A percentile compares a stretch with the other conserved stretches of the same genome.
Evolutionary conservation across 805 yeast species (phyloP).

Genomic region (Wilhelminamyces savonicus): DNA sequence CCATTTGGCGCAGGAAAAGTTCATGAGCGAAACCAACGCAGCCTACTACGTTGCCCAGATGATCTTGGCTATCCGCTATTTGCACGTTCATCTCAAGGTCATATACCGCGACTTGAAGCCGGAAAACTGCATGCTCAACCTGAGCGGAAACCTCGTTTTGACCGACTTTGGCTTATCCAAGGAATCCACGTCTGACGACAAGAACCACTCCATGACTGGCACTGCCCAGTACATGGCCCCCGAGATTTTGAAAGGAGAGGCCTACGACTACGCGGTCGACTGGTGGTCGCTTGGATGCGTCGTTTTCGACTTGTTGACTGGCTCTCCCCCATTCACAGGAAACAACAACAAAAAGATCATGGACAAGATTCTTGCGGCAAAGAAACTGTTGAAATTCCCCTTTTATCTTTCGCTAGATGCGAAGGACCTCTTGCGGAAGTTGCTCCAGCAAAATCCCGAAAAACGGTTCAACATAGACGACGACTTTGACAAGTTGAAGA

Average conservation of each 20-base stretch:
- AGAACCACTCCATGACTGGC: slow-evolving; percentile 42
- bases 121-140: slow-evolving; percentile 76
- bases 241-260: slow-evolving; percentile 43
- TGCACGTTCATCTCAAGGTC: slow-evolving; percentile 51
- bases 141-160: slow-evolving; percentile 71
- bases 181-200: slow-evolving; percentile 45
- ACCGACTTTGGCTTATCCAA: slow-evolving; percentile 81
- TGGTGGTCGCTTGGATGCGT: slow-evolving; percentile 46
- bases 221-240: slow-evolving; percentile 84
- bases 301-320: slow-evolving; percentile 36
- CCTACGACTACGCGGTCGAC: slow-evolving; percentile 45
- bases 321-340: slow-evolving; percentile 41
- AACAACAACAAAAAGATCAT: slow-evolving; percentile 31
- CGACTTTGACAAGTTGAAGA: slow-evolving; percentile 25
- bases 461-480: slow-evolving; percentile 32
- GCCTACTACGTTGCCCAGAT: slow-evolving; percentile 13
- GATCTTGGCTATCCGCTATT: slow-evolving; percentile 11
- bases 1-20: slow-evolving; percentile 67
- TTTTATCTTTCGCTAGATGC: slow-evolving; percentile 37
- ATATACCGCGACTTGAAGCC: slow-evolving; percentile 88
- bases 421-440: slow-evolving; percentile 32
- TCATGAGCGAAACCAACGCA: slow-evolving; percentile 33
- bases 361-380: slow-evolving; percentile 31
- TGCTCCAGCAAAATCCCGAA: slow-evolving; percentile 29
- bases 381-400: slow-evolving; percentile 30